Evolutionary conservation across 2,329 filamentous ascomycete species (phyloP).

Genomic region (Sarocladiaceae sp.): DNA sequence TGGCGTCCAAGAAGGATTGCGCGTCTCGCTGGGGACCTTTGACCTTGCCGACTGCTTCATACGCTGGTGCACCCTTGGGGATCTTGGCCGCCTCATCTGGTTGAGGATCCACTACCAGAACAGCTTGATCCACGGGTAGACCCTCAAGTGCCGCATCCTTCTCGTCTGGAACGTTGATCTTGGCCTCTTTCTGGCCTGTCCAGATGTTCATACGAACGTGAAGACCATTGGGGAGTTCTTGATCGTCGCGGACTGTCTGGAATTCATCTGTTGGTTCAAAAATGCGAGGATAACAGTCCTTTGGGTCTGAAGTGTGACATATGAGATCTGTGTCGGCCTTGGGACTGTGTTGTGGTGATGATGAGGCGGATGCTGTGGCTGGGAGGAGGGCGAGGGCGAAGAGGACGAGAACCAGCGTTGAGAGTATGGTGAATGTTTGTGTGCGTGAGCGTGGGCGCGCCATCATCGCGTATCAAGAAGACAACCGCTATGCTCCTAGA

Average conservation of each 20-base stretch:
- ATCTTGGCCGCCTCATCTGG: conserved; percentile 27
- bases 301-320: conserved; percentile 55
- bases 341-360: conserved; percentile 21
- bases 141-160: conserved; percentile 41
- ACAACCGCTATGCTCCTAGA: too few species aligned
- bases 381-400: conserved; percentile 23
- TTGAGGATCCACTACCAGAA: conserved; percentile 52
- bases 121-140: conserved; percentile 46
- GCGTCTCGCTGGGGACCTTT: conserved; percentile 43
- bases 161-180: conserved; percentile 57
- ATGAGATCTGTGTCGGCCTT: conserved; percentile 52
- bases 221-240: conserved; percentile 60
- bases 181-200: conserved; percentile 61
- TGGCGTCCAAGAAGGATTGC: conserved; percentile 32
- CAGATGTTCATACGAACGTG: conserved; percentile 63
- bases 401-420: conserved; percentile 16
- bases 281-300: conserved; percentile 62
- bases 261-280: conserved; percentile 64
- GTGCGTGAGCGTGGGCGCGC: conserved; percentile 21
- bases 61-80: conserved; percentile 48
- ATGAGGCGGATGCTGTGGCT: conserved; percentile 19
- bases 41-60: conserved; percentile 54
- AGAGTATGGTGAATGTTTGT: conserved; percentile 15
- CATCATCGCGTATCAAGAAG: too few species aligned
- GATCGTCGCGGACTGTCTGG: conserved; percentile 58